Evolutionary conservation across 768 basidiomycete species (phyloP).

Genomic region (Trametes cinnabarina): DNA sequence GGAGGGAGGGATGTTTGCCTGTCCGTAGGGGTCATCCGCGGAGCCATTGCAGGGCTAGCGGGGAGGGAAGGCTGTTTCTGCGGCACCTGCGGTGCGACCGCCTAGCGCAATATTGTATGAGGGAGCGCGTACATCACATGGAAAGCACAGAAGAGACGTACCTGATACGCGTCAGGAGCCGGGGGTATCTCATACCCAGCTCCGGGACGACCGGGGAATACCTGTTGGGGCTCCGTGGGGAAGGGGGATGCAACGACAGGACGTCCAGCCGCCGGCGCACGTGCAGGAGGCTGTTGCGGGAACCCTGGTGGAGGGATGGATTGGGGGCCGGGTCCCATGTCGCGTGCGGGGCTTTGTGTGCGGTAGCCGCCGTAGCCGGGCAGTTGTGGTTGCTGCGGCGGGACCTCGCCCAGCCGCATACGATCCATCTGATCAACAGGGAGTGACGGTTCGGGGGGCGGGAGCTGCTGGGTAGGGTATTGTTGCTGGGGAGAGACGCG

Average conservation of each 20-base stretch:
- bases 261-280: constrained; percentile 41
- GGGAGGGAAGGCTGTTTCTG: constrained; percentile 32
- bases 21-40: constrained; percentile 24
- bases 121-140: constrained; percentile 5
- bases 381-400: constrained; percentile 10
- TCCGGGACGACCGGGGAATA: constrained; percentile 30
- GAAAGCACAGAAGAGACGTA: constrained; percentile 22
- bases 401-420: constrained; percentile 18
- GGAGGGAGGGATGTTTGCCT: constrained; percentile 27
- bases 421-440: constrained; percentile 27
- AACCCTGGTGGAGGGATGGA: constrained; percentile 4
- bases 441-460: constrained; percentile 27
- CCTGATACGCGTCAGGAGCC: constrained; percentile 38
- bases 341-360: constrained; percentile 10
- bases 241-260: constrained; percentile 45
- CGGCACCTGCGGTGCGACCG: constrained; percentile 24
- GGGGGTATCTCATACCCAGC: constrained; percentile 33
- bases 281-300: constrained; percentile 28
- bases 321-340: not conserved
- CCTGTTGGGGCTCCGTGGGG: constrained; percentile 39
- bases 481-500: constrained; percentile 33
- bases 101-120: not conserved
- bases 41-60: constrained; percentile 9
- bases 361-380: constrained; percentile 12
- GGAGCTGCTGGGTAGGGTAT: constrained; percentile 11